These are phyloP conservation scores for Fusarium odoratissimum DNA, from an alignment of 2,329 filamentous ascomycete genomes.

Conservation along the genomic window DNA sequence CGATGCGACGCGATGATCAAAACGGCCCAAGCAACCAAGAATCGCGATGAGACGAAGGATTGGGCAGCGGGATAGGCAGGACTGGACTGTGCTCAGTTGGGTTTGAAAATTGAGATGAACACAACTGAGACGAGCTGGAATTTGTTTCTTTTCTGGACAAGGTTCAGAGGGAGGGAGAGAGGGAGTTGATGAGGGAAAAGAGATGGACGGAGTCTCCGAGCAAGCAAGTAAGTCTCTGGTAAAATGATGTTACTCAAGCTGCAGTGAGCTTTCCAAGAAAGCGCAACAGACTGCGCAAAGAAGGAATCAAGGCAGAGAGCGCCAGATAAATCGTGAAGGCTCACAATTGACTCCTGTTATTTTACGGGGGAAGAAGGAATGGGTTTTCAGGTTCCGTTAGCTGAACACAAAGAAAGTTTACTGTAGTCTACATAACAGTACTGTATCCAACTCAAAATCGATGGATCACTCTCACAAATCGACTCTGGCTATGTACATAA, in stretches of 20 bases:
- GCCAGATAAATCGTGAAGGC: neutral
- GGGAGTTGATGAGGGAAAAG: slow-evolving; percentile 8
- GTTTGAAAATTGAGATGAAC: slow-evolving; percentile 22
- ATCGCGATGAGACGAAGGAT: slow-evolving; percentile 11
- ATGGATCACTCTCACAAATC: slow-evolving; percentile 17
- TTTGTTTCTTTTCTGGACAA: slow-evolving; percentile 16
- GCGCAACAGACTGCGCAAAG: neutral
- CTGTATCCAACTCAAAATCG: slow-evolving; percentile 14
- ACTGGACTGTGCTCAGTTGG: slow-evolving; percentile 16
- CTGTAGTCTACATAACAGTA: neutral
- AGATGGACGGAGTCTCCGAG: slow-evolving; percentile 22
- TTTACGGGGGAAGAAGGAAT: slow-evolving; percentile 7
- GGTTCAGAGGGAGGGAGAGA: neutral
- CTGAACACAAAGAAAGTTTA: slow-evolving; percentile 9
- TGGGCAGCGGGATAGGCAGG: slow-evolving; percentile 7
- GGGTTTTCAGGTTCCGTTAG: neutral
- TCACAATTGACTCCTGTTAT: slow-evolving; percentile 2
- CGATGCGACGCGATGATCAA: slow-evolving; percentile 30
- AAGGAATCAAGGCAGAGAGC: slow-evolving; percentile 4
- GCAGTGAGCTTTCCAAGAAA: slow-evolving; percentile 31
- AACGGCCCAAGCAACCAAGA: slow-evolving; percentile 24
- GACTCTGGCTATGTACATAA: slow-evolving; percentile 19
- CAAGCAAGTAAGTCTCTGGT: neutral
- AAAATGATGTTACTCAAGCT: slow-evolving; percentile 21
- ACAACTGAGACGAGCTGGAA: slow-evolving; percentile 11